Evolutionary conservation across 2,329 filamentous ascomycete species (phyloP), one percentile per base, ranked within the genome.

Genomic region (Diaporthe ilicicola): DNA sequence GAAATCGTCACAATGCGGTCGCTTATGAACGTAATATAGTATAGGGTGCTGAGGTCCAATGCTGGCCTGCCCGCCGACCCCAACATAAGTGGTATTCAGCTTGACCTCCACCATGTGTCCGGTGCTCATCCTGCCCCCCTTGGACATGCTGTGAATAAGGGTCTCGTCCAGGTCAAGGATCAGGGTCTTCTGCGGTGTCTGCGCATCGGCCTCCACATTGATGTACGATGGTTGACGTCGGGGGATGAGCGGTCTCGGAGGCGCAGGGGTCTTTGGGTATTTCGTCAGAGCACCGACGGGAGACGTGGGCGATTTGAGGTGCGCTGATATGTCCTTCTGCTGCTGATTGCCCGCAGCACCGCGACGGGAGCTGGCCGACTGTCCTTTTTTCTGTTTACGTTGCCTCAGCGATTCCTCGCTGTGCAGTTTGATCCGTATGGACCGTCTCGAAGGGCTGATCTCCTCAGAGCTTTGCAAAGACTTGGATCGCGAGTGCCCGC

Each of bases 31-130:
- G 85, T 98, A 99, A 84, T 99, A 99, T 73, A 99, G 84, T 75
- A 99, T 98, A 1, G 96, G 96, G 79, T 99, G 95, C 78, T 97
- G 95, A 50, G 94, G 94, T 9, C 93, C 94, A 32, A 93, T 84
- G 27, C 86, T 88, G 24, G 90, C 85, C 75, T 91, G 88, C 32
- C 92, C 91, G 39, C 89, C 90, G 59, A 89, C 88, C 68, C 90
- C 91, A 54, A 94, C 88, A 69, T 90, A 83, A 73, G 90, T 91
- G 70, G 91, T 91, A 79, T 93, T 93, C 72, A 97, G 87, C 77
- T 94, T 94, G 74, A 99, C 96, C 83, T 99, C 96, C 66, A 99
- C 95, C 96, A 99, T 99, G 82, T 99, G 96, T 22, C 96, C 96
- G 24, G 94, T 95, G 77, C 94, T 95, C 92, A 97, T 97, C 71